A percentile compares a stretch with the other conserved stretches of the same genome.
Evolutionary conservation across 2,329 filamentous ascomycete species (phyloP).

Genomic region (Incumbomyces delicatus): DNA sequence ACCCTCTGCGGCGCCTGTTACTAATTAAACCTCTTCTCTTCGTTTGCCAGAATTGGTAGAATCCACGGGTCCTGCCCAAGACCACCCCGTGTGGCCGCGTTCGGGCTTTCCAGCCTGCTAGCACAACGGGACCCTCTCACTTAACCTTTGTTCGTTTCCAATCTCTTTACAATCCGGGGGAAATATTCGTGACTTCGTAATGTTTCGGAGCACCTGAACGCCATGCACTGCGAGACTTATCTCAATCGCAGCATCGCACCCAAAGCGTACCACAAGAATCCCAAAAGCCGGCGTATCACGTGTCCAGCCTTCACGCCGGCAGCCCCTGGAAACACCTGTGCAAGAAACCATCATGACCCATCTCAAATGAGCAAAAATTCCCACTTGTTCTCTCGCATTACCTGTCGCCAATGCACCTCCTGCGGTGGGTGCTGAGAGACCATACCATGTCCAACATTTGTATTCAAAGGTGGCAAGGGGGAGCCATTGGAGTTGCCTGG

Average conservation of each 20-base stretch:
- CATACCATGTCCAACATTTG: slow-evolving; percentile 5
- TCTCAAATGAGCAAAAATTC: slow-evolving; percentile 60
- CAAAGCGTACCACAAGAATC: background rate
- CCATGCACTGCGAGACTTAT: background rate
- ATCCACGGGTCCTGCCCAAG: slow-evolving; percentile 2
- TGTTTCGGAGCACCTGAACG: background rate
- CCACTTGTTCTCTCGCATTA: slow-evolving; percentile 86
- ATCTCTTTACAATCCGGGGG: background rate
- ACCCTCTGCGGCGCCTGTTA: background rate
- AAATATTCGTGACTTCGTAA: slow-evolving; percentile 3
- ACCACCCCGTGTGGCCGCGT: background rate
- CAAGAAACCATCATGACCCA: background rate
- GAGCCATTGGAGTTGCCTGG: slow-evolving; percentile 13
- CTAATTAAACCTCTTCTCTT: background rate
- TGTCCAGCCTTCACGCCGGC: background rate
- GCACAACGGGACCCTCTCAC: background rate
- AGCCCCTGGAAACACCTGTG: background rate
- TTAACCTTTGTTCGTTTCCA: background rate
- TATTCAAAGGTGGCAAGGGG: slow-evolving; percentile 10
- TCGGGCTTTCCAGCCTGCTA: slow-evolving; percentile 1
- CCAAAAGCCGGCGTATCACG: background rate
- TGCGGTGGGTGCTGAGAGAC: slow-evolving; percentile 27
- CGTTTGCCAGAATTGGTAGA: background rate
- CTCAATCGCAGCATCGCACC: background rate
- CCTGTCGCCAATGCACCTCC: slow-evolving; percentile 86